These are phyloP conservation scores for Xylariales sp. DNA, from an alignment of 2,329 filamentous ascomycete genomes.

Conservation along the genomic window DNA sequence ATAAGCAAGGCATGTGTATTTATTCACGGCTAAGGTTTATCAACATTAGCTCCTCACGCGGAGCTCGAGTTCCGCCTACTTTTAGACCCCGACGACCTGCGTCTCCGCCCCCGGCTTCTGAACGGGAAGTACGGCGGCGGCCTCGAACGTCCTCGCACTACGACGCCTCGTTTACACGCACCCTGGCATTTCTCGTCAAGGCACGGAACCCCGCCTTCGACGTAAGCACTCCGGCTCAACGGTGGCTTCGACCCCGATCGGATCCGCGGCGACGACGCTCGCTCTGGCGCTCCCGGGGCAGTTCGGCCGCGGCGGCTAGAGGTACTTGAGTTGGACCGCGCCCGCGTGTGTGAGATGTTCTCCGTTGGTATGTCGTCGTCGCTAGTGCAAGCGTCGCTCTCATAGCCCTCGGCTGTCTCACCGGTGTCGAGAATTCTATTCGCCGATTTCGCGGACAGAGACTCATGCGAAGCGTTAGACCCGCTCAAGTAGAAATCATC, in stretches of 20 bases:
- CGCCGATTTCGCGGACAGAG: not conserved
- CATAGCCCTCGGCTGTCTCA: conserved; percentile 26
- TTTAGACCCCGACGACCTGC: not conserved
- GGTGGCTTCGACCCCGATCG: conserved; percentile 44
- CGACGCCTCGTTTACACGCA: conserved; percentile 6
- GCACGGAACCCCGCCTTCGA: conserved; percentile 26
- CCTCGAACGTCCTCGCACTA: conserved; percentile 4
- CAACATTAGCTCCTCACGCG: too few relatives aligned
- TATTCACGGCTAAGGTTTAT: too few relatives aligned
- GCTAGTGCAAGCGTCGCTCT: not conserved
- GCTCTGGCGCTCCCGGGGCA: not conserved
- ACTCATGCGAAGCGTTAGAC: not conserved
- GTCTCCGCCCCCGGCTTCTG: conserved; percentile 15
- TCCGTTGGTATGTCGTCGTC: conserved; percentile 4
- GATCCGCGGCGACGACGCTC: conserved; percentile 39
- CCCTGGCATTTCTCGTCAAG: conserved; percentile 15
- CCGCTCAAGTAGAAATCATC: not conserved
- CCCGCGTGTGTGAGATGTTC: conserved; percentile 5
- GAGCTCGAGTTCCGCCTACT: too few relatives aligned
- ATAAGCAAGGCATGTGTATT: too few relatives aligned
- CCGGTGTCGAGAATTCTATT: conserved; percentile 26
- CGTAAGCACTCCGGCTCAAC: conserved; percentile 44
- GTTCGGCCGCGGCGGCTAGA: not conserved
- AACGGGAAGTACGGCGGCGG: conserved; percentile 41
- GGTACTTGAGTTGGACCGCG: not conserved